Evolutionary conservation across 441 rosid genomes (phyloP).

Genomic region (Syzygium malaccense): DNA sequence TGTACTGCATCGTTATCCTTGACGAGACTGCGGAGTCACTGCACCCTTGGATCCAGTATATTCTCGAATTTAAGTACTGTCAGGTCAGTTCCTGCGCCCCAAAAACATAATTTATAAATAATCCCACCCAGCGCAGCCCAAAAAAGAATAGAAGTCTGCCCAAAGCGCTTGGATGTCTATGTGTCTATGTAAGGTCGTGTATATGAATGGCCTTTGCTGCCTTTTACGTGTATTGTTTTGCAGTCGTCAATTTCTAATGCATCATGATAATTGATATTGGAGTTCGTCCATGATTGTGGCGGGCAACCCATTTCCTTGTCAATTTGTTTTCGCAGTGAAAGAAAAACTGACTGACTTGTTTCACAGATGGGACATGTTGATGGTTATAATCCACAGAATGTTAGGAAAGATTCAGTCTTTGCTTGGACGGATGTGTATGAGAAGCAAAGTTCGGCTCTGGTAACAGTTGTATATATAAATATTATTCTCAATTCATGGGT

Average conservation of each 20-base stretch:
- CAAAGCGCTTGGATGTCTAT: neutral
- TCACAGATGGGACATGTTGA: conserved; percentile 73
- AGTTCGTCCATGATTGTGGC: neutral
- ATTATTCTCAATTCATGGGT: neutral
- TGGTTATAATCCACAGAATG: conserved; percentile 50
- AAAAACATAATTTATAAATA: neutral
- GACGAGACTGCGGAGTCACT: neutral
- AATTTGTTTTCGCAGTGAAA: neutral
- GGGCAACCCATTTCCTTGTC: neutral
- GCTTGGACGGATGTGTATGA: conserved; percentile 70
- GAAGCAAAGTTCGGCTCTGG: conserved; percentile 23
- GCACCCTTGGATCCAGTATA: neutral
- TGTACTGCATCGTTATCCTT: neutral
- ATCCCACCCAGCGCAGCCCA: neutral
- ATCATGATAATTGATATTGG: neutral
- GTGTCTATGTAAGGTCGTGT: neutral
- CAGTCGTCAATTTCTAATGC: neutral
- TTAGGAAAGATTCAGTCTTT: conserved; percentile 50
- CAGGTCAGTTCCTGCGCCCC: neutral
- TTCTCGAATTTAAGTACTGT: neutral
- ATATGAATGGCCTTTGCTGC: neutral
- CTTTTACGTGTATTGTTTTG: neutral
- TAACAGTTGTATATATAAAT: conserved; percentile 26
- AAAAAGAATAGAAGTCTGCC: neutral
- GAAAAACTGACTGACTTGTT: neutral